phyloP scores from a whole-genome alignment of 176 grass and related monocot species.

The Rhipidocladum racemiflorum region DNA sequence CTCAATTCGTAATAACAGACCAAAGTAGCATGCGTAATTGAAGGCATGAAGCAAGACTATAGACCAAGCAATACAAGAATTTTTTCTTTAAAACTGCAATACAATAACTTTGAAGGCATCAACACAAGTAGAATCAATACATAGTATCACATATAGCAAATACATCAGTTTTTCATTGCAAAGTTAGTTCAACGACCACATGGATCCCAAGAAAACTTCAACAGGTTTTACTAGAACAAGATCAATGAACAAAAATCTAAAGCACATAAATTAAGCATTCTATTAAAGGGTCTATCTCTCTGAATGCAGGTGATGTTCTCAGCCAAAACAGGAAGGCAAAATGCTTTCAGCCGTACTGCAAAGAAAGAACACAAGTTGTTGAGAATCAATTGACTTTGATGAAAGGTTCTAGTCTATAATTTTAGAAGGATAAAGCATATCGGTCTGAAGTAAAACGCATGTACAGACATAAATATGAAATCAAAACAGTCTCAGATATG shows the following conservation, averaged over 20 bases:
- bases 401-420: neutral
- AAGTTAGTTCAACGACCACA: constrained; percentile 13
- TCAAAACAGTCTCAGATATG: neutral
- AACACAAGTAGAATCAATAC: neutral
- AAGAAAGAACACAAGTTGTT: too few species aligned
- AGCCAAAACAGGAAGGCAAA: too few species aligned
- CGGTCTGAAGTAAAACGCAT: neutral
- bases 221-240: constrained; percentile 6
- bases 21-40: too few species aligned
- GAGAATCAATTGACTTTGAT: too few species aligned
- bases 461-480: neutral
- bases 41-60: too few species aligned
- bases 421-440: neutral
- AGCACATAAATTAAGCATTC: constrained; percentile 16
- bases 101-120: too few species aligned
- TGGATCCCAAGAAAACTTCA: constrained; percentile 10
- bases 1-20: too few species aligned
- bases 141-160: neutral
- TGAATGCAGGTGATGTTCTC: neutral
- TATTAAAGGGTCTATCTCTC: neutral
- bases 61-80: too few species aligned
- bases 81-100: too few species aligned
- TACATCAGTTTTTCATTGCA: neutral
- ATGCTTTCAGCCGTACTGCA: too few species aligned
- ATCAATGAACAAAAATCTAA: constrained; percentile 17